A percentile compares a stretch with the other conserved stretches of the same genome.
These are phyloP conservation scores for Hibiscus syriacus DNA, from an alignment of 345 rosid genomes.

Conservation along the genomic window DNA sequence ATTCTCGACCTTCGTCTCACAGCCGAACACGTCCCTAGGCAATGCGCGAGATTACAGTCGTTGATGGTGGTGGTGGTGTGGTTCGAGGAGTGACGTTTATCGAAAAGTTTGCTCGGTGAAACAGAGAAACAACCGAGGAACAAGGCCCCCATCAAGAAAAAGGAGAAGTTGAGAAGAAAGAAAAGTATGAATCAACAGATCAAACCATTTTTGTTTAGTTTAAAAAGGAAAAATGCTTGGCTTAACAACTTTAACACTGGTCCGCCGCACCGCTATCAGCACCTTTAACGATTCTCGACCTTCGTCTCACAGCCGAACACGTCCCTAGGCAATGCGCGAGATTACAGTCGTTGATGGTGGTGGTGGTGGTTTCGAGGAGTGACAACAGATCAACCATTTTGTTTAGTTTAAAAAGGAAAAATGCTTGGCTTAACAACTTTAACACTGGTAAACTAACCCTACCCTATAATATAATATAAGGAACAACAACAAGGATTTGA, in stretches of 20 bases:
- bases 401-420: slow-evolving; percentile 31
- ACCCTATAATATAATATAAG: slow-evolving; percentile 30
- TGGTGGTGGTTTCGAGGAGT: too few relatives aligned
- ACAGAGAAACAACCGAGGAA: slow-evolving; percentile 48
- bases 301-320: slow-evolving; percentile 47
- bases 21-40: slow-evolving; percentile 41
- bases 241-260: slow-evolving; percentile 32
- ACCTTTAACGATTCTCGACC: slow-evolving; percentile 28
- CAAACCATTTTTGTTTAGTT: slow-evolving; percentile 24
- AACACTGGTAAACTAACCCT: slow-evolving; percentile 48
- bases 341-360: too few relatives aligned
- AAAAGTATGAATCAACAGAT: slow-evolving; percentile 17
- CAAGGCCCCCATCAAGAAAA: slow-evolving; percentile 63
- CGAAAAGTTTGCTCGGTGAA: slow-evolving; percentile 17
- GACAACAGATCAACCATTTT: slow-evolving; percentile 13
- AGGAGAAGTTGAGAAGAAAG: slow-evolving; percentile 21
- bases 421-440: slow-evolving; percentile 32
- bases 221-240: slow-evolving; percentile 32
- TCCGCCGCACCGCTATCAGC: slow-evolving; percentile 32
- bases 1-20: slow-evolving; percentile 38
- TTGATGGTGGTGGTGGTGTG: slow-evolving; percentile 7
- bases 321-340: slow-evolving; percentile 44
- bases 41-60: slow-evolving; percentile 24
- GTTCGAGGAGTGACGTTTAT: slow-evolving; percentile 3
- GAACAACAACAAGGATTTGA: slow-evolving; percentile 17